These are phyloP conservation scores for Aureobasidium pullulans DNA, from an alignment of 2,329 filamentous ascomycete genomes.

Conservation along the genomic window DNA sequence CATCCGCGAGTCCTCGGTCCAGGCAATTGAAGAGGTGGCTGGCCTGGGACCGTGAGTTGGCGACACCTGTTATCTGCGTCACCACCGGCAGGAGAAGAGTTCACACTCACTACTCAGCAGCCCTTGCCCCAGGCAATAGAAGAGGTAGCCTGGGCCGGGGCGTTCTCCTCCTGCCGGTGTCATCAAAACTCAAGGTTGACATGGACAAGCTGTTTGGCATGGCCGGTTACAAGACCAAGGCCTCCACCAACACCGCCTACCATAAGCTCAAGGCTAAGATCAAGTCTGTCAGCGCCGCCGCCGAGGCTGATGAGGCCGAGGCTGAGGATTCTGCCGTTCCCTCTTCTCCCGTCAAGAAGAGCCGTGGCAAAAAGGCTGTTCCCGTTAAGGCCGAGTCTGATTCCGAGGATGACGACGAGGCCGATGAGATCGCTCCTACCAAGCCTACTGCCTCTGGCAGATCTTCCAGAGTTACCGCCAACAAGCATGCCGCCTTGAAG, in stretches of 20 bases:
- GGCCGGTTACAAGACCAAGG: conserved; percentile 18
- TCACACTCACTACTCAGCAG: not conserved
- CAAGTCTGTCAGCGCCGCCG: not conserved
- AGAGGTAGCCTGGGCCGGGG: not conserved
- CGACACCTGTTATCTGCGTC: not conserved
- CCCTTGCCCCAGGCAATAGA: not conserved
- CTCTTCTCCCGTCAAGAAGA: not conserved
- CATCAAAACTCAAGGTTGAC: conserved; percentile 17
- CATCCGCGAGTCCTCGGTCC: not conserved
- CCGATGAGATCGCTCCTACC: not conserved
- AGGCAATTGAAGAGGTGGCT: not conserved
- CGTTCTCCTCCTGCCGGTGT: not conserved
- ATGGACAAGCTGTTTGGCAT: conserved; percentile 17
- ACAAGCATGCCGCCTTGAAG: not conserved
- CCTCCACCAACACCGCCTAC: conserved; percentile 18
- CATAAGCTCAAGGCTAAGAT: conserved; percentile 64
- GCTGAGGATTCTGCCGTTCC: not conserved
- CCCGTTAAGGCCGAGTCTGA: conserved; percentile 4
- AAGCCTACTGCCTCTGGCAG: not conserved
- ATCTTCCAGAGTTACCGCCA: not conserved
- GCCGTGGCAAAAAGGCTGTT: not conserved
- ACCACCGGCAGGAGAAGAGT: not conserved
- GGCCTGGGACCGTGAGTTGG: not conserved
- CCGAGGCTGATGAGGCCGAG: not conserved
- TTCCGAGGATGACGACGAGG: not conserved